phyloP scores from a whole-genome alignment of 1,284 basidiomycete genomes.

The Trichosporon coremiiforme region DNA sequence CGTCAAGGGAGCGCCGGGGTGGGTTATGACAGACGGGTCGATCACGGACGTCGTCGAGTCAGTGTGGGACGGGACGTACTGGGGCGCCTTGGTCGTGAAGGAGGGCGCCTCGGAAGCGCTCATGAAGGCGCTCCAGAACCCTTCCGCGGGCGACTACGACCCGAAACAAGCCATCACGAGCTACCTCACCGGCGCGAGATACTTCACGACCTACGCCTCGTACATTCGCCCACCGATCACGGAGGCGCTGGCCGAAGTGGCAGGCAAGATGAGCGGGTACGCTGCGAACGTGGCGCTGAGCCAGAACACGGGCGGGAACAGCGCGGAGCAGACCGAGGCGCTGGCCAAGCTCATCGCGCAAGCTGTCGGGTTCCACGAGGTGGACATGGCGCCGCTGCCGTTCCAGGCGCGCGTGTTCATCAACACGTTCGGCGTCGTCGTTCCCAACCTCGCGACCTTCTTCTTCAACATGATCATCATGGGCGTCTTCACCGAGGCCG shows the following conservation, averaged over 20 bases:
- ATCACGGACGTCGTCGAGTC: slow-evolving; percentile 5
- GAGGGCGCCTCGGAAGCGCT: not conserved
- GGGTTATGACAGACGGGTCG: not conserved
- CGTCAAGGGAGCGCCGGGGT: not conserved
- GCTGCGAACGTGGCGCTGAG: not conserved
- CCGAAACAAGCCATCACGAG: not conserved
- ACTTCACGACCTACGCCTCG: slow-evolving; percentile 4
- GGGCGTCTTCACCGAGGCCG: slow-evolving; percentile 28
- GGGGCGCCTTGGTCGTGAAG: slow-evolving; percentile 1
- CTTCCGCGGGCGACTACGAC: not conserved
- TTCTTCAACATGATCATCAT: slow-evolving; percentile 28
- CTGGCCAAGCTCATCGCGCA: slow-evolving; percentile 1
- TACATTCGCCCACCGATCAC: slow-evolving; percentile 14
- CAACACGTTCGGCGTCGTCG: slow-evolving; percentile 30
- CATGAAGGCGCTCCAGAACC: not conserved
- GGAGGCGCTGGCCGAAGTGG: not conserved
- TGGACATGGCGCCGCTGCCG: slow-evolving; percentile 25
- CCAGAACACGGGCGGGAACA: not conserved
- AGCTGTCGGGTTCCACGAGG: not conserved
- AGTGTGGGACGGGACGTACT: slow-evolving; percentile 9
- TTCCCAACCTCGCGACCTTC: slow-evolving; percentile 26
- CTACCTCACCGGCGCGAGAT: slow-evolving; percentile 17
- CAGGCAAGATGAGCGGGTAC: not conserved
- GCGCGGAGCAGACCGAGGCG: not conserved
- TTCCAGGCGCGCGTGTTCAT: slow-evolving; percentile 28